Conservation (phyloP, 352 stramenopile genomes). For the Ochromonadaceae sp. region DNA sequence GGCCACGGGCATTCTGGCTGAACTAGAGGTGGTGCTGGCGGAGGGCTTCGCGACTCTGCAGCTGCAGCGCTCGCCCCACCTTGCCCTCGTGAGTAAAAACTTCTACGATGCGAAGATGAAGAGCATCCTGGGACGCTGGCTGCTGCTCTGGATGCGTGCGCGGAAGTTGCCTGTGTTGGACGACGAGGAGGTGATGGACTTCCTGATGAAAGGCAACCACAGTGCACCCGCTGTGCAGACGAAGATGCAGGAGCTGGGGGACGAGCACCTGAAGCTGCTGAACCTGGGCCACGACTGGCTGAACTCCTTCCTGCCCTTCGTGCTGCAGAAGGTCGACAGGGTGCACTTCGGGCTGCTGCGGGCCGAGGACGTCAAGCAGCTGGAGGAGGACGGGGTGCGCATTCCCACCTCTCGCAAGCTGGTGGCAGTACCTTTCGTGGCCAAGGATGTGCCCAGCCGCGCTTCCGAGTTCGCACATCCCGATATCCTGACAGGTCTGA, state of each 20-base stretch:
- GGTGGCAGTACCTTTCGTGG: constrained; percentile 94
- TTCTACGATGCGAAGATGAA: constrained; percentile 87
- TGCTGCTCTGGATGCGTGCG: constrained; percentile 63
- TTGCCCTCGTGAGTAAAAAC: constrained; percentile 85
- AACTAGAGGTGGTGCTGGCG: constrained; percentile 51
- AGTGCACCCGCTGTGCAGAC: not conserved
- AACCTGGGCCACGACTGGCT: constrained; percentile 95
- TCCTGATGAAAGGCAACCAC: not conserved
- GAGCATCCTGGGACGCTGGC: constrained; percentile 73
- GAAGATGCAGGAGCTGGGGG: constrained; percentile 33
- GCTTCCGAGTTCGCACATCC: constrained; percentile 98
- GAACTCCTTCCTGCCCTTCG: constrained; percentile 89
- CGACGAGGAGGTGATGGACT: constrained; percentile 46
- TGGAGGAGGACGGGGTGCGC: constrained; percentile 37
- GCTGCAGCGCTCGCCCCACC: constrained; percentile 88
- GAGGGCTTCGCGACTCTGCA: constrained; percentile 76
- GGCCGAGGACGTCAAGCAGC: constrained; percentile 47
- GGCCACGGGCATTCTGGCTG: constrained; percentile 38
- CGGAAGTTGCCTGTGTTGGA: constrained; percentile 71
- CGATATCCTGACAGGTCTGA: constrained; percentile 80
- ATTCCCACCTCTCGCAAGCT: constrained; percentile 82
- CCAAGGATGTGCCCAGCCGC: constrained; percentile 94
- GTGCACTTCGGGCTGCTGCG: constrained; percentile 92
- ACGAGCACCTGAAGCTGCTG: constrained; percentile 89
- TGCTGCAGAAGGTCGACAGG: constrained; percentile 96